Evolutionary conservation across 257 asterid genomes (phyloP).

Genomic region (Ligustrum vulgare): DNA sequence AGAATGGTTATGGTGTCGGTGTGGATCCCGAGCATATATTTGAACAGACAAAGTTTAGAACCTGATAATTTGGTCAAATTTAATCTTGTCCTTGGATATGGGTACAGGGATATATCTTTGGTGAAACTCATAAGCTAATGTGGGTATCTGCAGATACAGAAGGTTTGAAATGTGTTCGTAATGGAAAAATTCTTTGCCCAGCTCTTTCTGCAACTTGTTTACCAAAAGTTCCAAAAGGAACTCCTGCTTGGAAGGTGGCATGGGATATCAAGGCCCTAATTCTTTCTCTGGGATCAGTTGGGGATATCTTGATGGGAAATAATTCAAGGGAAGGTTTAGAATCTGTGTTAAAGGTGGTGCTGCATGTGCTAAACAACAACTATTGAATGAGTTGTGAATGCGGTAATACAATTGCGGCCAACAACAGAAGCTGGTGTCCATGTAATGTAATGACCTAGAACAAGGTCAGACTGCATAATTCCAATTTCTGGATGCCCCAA

Average conservation of each 20-base stretch:
- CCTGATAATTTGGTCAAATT: neutral
- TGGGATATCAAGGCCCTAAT: neutral
- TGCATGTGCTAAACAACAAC: neutral
- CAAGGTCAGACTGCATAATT: neutral
- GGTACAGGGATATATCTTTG: neutral
- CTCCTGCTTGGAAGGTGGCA: neutral
- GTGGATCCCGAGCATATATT: neutral
- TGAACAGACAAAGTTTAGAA: neutral
- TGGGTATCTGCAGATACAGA: neutral
- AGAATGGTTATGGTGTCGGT: neutral
- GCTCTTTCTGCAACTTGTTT: neutral
- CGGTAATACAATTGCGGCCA: neutral
- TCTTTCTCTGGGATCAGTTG: neutral
- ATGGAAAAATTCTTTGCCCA: neutral
- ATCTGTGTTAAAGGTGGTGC: neutral
- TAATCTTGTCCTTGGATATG: neutral
- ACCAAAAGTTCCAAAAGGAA: neutral
- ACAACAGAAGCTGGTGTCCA: neutral
- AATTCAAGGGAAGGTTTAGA: neutral
- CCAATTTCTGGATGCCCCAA: neutral
- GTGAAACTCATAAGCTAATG: too few species aligned
- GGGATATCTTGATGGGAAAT: neutral
- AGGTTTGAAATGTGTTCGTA: neutral
- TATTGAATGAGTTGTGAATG: neutral
- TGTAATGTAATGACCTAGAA: neutral